A percentile compares a stretch with the other conserved stretches of the same genome.
These are phyloP conservation scores for Saccharum spontaneum DNA, from an alignment of 176 grass and related monocot genomes.

Conservation along the genomic window DNA sequence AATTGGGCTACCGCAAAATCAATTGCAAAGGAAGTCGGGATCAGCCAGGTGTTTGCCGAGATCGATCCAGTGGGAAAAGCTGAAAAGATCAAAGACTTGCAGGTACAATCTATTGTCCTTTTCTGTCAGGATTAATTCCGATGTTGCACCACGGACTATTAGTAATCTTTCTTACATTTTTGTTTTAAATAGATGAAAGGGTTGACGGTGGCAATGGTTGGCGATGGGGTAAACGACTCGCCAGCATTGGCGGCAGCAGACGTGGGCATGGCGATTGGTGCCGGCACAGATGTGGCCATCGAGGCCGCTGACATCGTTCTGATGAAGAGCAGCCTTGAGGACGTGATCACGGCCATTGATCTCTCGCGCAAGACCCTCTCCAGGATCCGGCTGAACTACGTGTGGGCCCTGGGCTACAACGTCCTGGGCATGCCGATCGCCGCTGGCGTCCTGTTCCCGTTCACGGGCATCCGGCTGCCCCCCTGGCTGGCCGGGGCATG, in stretches of 20 bases:
- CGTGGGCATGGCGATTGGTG: slow-evolving; percentile 85
- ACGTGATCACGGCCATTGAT: slow-evolving; percentile 90
- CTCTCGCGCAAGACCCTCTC: slow-evolving; percentile 85
- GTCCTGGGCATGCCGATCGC: slow-evolving; percentile 80
- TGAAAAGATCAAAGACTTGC: slow-evolving; percentile 89
- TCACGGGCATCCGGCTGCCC: slow-evolving; percentile 73
- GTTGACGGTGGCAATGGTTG: slow-evolving; percentile 86
- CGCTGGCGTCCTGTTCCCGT: slow-evolving; percentile 73
- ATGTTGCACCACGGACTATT: not conserved
- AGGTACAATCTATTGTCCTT: slow-evolving; percentile 44
- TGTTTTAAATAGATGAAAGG: slow-evolving; percentile 62
- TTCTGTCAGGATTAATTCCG: not conserved
- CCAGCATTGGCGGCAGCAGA: slow-evolving; percentile 80
- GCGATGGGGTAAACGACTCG: slow-evolving; percentile 87
- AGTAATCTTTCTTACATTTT: not conserved
- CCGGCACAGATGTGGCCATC: slow-evolving; percentile 85
- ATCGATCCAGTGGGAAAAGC: slow-evolving; percentile 90
- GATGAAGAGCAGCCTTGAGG: slow-evolving; percentile 87
- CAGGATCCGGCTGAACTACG: slow-evolving; percentile 78
- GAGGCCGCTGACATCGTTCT: slow-evolving; percentile 86
- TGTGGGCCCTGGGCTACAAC: slow-evolving; percentile 95
- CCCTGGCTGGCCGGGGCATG: slow-evolving; percentile 89
- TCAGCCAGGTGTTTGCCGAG: slow-evolving; percentile 72
- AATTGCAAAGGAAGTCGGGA: slow-evolving; percentile 91
- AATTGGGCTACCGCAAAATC: slow-evolving; percentile 92